Evolutionary conservation across 371 early-diverging fungal genomes (phyloP), one percentile per base, ranked within the genome.

Genomic region (Mortierella sp.): DNA sequence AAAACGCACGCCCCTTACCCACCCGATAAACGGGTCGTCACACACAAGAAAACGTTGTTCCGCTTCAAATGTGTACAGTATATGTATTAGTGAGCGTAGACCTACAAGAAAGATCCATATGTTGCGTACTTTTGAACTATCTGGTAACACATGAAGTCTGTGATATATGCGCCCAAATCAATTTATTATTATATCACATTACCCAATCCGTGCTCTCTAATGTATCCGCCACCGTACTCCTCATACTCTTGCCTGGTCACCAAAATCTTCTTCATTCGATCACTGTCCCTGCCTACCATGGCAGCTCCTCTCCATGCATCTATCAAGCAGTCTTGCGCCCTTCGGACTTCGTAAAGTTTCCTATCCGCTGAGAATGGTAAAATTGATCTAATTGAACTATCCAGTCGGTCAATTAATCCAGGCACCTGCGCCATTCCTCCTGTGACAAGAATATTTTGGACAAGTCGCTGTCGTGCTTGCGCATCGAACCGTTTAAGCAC

Each of bases 241-340:
- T 94, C 88, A 77, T 96, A 97, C 65, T 93, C 91, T 62, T 89
- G 80, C 35, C 85, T 72, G 5, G 93, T 93, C 14, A 96, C 86
- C 32, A 83, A 86, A 18, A 83, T 81, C 58, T 83, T 84, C 24
- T 70, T 60, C 76, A 88, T 88, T 62, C 43, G 47, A 26, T 65
- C 69, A 20, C 28, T 61, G 20, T 64, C 77, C 20, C 70, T 65
- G 22, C 87, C 87, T 88, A 91, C 90, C 80, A 88, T 86, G 28
- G 96, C 92, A 0, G 97, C 97, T 11, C 97, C 97, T 4, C 84
- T 85, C 97, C 97, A 97, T 12, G 94, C 94, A 83, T 96, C 97
- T 57, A 92, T 72, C 61, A 90, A 51, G 24, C 95, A 93, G 79
- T 96, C 89, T 0, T 83, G 75, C 0, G 97, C 97, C 18, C 79